phyloP scores from a whole-genome alignment of 805 yeast species.

The Candida vaughaniae region DNA sequence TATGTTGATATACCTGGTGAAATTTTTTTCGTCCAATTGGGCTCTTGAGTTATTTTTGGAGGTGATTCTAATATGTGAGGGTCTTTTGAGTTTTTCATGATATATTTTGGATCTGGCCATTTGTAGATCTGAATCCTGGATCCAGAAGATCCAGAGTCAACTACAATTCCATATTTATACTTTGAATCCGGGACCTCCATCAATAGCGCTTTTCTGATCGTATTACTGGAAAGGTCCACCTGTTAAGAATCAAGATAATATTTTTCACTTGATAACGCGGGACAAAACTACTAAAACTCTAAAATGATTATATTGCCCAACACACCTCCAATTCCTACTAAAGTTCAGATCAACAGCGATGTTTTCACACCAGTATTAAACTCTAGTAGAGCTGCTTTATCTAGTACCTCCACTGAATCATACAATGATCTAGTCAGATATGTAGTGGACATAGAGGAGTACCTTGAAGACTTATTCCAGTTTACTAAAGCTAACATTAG shows the following conservation, averaged over 20 bases:
- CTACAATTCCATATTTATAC: conserved; percentile 73
- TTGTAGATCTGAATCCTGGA: conserved; percentile 80
- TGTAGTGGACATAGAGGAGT: conserved; percentile 32
- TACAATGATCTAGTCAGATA: conserved; percentile 22
- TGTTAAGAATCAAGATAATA: too few relatives aligned
- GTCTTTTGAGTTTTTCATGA: conserved; percentile 21
- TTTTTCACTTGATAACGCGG: conserved; percentile 4
- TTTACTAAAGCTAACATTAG: conserved; percentile 2
- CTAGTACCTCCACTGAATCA: conserved; percentile 9
- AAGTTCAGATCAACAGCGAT: conserved; percentile 3
- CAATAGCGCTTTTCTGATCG: too few relatives aligned
- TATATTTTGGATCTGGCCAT: conserved; percentile 57
- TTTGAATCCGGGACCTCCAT: conserved; percentile 14
- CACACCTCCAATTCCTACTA: conserved; percentile 11
- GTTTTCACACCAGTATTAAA: conserved; percentile 6
- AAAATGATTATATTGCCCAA: conserved; percentile 15
- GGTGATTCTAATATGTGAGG: conserved; percentile 49
- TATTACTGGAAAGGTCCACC: too few relatives aligned
- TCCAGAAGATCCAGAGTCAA: conserved; percentile 96
- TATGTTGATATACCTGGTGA: conserved; percentile 83
- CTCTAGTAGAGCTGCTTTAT: conserved; percentile 8
- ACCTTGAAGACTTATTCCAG: conserved; percentile 26
- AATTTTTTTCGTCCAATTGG: conserved; percentile 69
- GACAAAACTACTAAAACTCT: conserved; percentile 1
- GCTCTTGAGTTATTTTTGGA: conserved; percentile 63